These are phyloP conservation scores for Avena sativa DNA, from an alignment of 176 grass and related monocot species.

Conservation along the genomic window DNA sequence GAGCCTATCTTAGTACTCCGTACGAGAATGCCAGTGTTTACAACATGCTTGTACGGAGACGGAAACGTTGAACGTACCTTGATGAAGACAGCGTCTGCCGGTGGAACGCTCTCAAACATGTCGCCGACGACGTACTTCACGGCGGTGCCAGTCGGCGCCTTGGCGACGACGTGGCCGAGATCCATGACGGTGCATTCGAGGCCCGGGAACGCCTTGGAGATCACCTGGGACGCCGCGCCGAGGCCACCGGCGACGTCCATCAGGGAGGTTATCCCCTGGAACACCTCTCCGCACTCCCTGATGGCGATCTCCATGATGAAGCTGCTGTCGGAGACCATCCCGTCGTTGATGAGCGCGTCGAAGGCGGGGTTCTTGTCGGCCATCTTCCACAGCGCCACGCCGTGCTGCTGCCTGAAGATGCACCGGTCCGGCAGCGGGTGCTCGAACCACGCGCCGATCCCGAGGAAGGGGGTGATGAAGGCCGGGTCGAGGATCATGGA, in stretches of 20 bases:
- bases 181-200: slow-evolving; percentile 61
- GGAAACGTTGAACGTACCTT: slow-evolving; percentile 42
- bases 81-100: slow-evolving; percentile 51
- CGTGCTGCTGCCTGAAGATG: slow-evolving; percentile 28
- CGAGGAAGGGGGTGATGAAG: background rate
- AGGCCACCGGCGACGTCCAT: slow-evolving; percentile 58
- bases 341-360: slow-evolving; percentile 49
- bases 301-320: slow-evolving; percentile 36
- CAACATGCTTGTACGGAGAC: no score
- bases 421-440: background rate
- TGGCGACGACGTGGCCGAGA: slow-evolving; percentile 51
- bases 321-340: slow-evolving; percentile 48
- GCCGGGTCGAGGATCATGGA: background rate
- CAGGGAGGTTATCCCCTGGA: slow-evolving; percentile 50
- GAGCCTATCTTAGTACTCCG: no score
- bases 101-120: slow-evolving; percentile 66
- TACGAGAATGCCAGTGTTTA: no score
- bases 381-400: slow-evolving; percentile 26
- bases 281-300: slow-evolving; percentile 25
- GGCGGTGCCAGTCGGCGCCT: background rate
- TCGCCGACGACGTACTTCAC: slow-evolving; percentile 52
- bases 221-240: slow-evolving; percentile 23
- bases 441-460: slow-evolving; percentile 31
- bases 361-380: slow-evolving; percentile 1
- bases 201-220: slow-evolving; percentile 45